These are phyloP conservation scores for Ballota nigra DNA, from an alignment of 257 asterid genomes.

Conservation along the genomic window DNA sequence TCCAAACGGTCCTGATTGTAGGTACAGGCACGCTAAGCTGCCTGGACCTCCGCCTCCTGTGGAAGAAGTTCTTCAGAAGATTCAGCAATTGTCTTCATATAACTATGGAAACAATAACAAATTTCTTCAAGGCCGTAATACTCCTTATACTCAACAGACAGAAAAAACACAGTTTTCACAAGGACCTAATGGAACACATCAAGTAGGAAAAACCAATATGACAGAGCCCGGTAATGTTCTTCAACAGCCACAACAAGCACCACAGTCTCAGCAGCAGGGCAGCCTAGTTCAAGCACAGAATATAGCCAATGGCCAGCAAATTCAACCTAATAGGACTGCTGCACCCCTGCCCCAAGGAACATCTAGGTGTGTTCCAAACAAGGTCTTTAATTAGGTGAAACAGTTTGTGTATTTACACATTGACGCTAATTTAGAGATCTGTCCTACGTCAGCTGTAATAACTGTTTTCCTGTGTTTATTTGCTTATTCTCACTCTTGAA, in stretches of 20 bases:
- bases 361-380: slow-evolving; percentile 95
- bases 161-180: slow-evolving; percentile 61
- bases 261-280: slow-evolving; percentile 57
- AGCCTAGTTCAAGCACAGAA: slow-evolving; percentile 56
- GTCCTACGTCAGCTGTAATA: slow-evolving; percentile 56
- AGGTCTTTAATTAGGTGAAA: slow-evolving; percentile 77
- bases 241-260: slow-evolving; percentile 50
- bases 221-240: slow-evolving; percentile 47
- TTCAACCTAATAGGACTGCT: slow-evolving; percentile 61
- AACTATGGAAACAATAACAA: slow-evolving; percentile 64
- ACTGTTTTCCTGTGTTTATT: slow-evolving; percentile 38
- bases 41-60: slow-evolving; percentile 98
- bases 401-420: slow-evolving; percentile 53
- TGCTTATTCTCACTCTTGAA: slow-evolving; percentile 28
- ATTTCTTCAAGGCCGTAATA: slow-evolving; percentile 67
- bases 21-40: slow-evolving; percentile 91
- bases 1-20: slow-evolving; percentile 96
- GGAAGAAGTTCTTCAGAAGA: slow-evolving; percentile 91
- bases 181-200: slow-evolving; percentile 50
- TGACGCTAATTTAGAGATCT: slow-evolving; percentile 39
- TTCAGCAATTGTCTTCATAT: slow-evolving; percentile 70
- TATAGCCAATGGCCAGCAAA: slow-evolving; percentile 57
- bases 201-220: slow-evolving; percentile 35
- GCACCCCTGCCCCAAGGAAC: slow-evolving; percentile 94
- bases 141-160: slow-evolving; percentile 51